Base-by-base conservation (phyloP, 192 early-diverging fungal species). In the Linnemannia schmuckeri region DNA sequence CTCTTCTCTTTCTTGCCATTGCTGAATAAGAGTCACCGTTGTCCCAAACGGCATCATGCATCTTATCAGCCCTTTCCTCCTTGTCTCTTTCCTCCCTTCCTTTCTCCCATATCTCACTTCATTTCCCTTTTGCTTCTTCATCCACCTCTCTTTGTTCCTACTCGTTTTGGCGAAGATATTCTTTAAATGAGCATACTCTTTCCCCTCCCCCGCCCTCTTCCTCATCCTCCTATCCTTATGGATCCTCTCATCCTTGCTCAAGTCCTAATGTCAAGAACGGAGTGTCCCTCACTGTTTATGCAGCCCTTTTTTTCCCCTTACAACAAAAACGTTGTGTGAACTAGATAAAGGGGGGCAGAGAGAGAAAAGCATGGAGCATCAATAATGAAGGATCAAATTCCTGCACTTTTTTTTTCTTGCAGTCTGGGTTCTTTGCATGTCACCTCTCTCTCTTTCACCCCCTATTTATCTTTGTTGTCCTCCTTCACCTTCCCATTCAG, bases 351-450 rank as follows among this genome's bases (percentile, higher is more conserved):
- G 27, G 30, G 61, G 30, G 61, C 24, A 57, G 8, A 57, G 22
- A 57, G 27, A 66, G 17, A 18, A 18, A 22, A 52, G 18, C 20
- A 18, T 20, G 49, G 49, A 66, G 27, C 61, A 66, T 27, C 55
- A 57, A 57, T 6, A 27, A 12, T 9, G 12, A 33, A 30, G 12
- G 61, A 1, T 27, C 61, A 66, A 66, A 66, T 66, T 66, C 61
- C 61, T 66, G 61, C 61, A 66, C 61, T 46, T 46, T 73, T 73
- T 72, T 40, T 22, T 73, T 72, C 18, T 72, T 47, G 42, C 72
- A 74, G 44, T 18, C 18, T 15, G 72, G 15, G 5, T 49, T 52
- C 18, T 52, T 52, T 18, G 49, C 47, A 27, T 63, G 57, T 10
- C 57, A 12, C 27, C 10, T 63, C 24, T 30, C 57, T 27, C n/a